A percentile compares a stretch with the other conserved stretches of the same genome.
Evolutionary conservation across 208 protist species (phyloP).

Genomic region (Crithidia mellificae): DNA sequence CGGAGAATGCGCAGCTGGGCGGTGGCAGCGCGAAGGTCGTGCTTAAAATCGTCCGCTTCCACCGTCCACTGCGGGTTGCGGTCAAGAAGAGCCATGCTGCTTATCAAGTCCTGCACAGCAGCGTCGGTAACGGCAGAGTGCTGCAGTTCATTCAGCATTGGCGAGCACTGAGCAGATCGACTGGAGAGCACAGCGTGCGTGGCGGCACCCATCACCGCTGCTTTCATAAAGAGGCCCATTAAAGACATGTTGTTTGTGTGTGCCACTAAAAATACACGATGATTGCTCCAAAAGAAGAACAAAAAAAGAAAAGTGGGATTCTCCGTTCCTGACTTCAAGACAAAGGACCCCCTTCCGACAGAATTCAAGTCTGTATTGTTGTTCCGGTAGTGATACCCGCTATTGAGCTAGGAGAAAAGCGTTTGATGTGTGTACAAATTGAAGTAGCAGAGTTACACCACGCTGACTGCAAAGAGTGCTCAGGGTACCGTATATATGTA

Average conservation of each 20-base stretch:
- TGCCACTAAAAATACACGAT: no score
- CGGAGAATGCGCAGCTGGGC: slow-evolving; percentile 45
- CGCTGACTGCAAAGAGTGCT: no score
- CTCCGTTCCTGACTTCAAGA: no score
- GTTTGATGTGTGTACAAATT: no score
- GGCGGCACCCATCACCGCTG: neutral
- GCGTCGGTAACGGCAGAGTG: neutral
- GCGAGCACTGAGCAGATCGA: neutral
- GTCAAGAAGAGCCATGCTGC: slow-evolving; percentile 24
- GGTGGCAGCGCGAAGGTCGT: slow-evolving; percentile 1
- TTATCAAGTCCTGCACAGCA: slow-evolving; percentile 5
- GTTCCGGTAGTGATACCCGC: no score
- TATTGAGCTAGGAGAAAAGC: no score
- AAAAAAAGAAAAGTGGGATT: no score
- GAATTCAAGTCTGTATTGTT: no score
- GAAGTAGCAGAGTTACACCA: no score
- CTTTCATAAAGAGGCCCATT: slow-evolving; percentile 3
- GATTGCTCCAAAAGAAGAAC: no score
- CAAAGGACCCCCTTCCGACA: no score
- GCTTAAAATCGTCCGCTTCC: slow-evolving; percentile 22
- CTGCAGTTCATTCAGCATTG: neutral
- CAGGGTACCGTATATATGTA: no score
- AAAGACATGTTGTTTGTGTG: neutral
- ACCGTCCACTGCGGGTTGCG: slow-evolving; percentile 14
- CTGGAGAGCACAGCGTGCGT: neutral